phyloP scores from a whole-genome alignment of 2,329 filamentous ascomycete species.

The Stenocarpella maydis region DNA sequence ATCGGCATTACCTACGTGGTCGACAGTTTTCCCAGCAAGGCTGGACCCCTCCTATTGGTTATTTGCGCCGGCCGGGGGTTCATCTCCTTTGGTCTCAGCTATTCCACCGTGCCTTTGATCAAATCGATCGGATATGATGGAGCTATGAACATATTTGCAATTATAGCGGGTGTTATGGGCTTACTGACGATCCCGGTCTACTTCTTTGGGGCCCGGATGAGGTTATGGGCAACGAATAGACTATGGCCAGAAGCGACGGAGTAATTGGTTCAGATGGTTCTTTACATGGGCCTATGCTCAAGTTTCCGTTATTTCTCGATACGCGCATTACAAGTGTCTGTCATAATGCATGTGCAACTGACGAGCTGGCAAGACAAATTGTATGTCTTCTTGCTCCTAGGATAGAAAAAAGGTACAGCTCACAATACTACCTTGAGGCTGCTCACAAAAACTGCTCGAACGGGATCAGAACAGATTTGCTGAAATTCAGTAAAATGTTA shows the following conservation, averaged over 20 bases:
- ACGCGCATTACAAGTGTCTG: too few species aligned
- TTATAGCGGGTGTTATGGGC: neutral
- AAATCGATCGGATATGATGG: neutral
- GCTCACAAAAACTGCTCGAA: too few species aligned
- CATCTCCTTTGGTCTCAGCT: neutral
- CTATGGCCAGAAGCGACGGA: neutral
- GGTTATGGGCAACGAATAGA: neutral
- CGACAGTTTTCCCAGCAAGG: neutral
- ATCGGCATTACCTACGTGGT: neutral
- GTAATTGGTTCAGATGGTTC: neutral
- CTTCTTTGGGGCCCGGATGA: neutral
- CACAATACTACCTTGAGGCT: too few species aligned
- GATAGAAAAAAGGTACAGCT: too few species aligned
- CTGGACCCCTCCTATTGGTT: neutral
- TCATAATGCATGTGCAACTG: too few species aligned
- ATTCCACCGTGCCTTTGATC: neutral
- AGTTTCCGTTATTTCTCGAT: too few species aligned
- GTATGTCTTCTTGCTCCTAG: too few species aligned
- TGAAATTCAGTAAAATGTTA: too few species aligned
- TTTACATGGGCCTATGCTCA: neutral
- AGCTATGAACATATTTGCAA: slow-evolving; percentile 1
- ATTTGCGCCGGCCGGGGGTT: slow-evolving; percentile 1
- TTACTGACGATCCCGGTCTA: neutral
- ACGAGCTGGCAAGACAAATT: too few species aligned
- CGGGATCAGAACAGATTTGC: too few species aligned